Percentiles rank a stretch among this genome's conserved stretches.
Conservation (phyloP, 2,329 filamentous ascomycete species). For the Cryphonectria parasitica region DNA sequence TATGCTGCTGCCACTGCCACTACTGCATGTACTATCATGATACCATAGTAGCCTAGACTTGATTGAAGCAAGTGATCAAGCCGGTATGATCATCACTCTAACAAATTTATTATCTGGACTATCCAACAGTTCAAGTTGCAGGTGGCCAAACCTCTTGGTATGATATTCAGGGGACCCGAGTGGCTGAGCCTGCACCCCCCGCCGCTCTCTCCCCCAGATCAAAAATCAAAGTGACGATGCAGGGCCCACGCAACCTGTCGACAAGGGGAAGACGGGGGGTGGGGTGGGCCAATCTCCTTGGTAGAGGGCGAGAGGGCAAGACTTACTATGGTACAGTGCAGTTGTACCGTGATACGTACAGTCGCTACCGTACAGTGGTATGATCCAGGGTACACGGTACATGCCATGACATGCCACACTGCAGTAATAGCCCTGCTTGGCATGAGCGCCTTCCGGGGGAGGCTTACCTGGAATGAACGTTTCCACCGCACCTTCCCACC, state of each 20-base stretch:
- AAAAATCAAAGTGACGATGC: neutral
- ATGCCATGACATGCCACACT: neutral
- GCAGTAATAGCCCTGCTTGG: neutral
- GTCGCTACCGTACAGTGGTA: neutral
- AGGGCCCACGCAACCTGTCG: neutral
- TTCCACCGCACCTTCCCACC: slow-evolving; percentile 2
- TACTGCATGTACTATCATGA: neutral
- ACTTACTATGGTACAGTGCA: neutral
- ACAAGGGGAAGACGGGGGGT: neutral
- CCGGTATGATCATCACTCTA: neutral
- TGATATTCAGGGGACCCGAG: slow-evolving; percentile 4
- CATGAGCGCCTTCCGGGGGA: neutral
- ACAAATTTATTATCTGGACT: neutral
- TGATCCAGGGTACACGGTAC: neutral
- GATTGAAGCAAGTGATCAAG: neutral
- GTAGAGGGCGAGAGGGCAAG: neutral
- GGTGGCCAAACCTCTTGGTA: slow-evolving; percentile 1
- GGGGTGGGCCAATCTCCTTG: neutral
- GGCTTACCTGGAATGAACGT: slow-evolving; percentile 10
- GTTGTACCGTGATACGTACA: neutral
- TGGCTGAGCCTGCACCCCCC: slow-evolving; percentile 1
- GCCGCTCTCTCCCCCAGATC: neutral
- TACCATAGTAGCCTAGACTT: neutral
- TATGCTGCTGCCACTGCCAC: neutral
- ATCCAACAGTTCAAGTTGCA: slow-evolving; percentile 9